Base-by-base conservation (phyloP, 768 basidiomycete species). In the Tylopilus felleus region DNA sequence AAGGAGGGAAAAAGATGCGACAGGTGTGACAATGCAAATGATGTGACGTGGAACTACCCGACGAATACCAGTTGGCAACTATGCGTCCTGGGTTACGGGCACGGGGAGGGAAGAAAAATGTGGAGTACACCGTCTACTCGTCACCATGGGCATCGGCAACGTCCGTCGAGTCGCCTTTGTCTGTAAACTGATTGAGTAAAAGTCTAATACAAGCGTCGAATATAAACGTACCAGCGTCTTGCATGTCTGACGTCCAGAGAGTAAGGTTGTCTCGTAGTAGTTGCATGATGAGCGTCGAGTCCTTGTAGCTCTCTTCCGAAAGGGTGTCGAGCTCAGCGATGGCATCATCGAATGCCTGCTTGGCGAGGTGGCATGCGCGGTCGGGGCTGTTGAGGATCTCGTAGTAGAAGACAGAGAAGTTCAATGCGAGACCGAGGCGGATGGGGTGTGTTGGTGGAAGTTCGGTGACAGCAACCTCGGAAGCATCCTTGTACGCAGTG, bases 341-440 rank as follows among this genome's bases (percentile, higher is more conserved):
- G 43, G 96, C 96, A 73, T 98, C 95, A 60, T 98, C 95, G 74
- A 98, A 98, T 8, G 96, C 95, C 75, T 97, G 93, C 80, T 98
- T 98, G 73, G 95, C 95, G 62, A 98, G 89, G 71, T 95, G 92
- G 80, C 95, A 97, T 48, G 96, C 96, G 74, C 93, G 92, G 75
- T 97, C 95, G 63, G 96, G 94, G 75, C 89, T 90, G 85, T 97
- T 97, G 74, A 97, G 86, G 72, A 98, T 97, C 76, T 98, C 95
- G 78, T 97, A 97, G 84, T 98, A 98, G 83, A 98, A 98, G 47
- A 98, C 95, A 50, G 93, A 97, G 85, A 98, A 98, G 84, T 98
- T 98, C 69, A 98, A 82, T 43, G 95, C 95, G 51, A 98, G 90
- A 74, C 96, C 96, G 59, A 98, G 91, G 68, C 95, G 94, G 76